phyloP scores from a whole-genome alignment of 306 rosid genomes.

The Cucurbita moschata region DNA sequence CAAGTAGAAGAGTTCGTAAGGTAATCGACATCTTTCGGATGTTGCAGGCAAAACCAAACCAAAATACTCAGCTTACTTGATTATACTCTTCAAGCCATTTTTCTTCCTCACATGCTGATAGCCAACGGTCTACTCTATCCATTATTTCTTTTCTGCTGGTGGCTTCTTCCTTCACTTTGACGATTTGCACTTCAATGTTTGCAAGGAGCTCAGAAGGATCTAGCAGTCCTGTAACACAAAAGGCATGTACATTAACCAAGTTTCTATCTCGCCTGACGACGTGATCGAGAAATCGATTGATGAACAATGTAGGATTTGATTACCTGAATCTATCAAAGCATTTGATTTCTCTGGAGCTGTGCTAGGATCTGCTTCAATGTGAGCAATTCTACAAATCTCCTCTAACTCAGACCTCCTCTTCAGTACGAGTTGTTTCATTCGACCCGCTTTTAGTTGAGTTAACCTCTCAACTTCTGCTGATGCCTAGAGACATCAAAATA shows the following conservation, averaged over 20 bases:
- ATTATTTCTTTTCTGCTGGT: constrained; percentile 70
- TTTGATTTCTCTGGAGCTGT: constrained; percentile 76
- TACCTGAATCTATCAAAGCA: constrained; percentile 92
- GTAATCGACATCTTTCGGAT: neutral
- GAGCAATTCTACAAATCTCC: constrained; percentile 69
- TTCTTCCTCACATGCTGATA: constrained; percentile 92
- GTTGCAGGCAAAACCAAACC: neutral
- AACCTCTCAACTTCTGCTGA: constrained; percentile 83
- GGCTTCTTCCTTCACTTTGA: constrained; percentile 73
- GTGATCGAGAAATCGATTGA: neutral
- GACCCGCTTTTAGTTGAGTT: constrained; percentile 69
- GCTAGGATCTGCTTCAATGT: constrained; percentile 76
- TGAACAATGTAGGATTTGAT: neutral
- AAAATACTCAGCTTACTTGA: constrained; percentile 43
- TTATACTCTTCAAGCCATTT: constrained; percentile 90
- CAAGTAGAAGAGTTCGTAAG: neutral
- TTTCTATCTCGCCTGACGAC: neutral
- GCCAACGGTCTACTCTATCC: constrained; percentile 85
- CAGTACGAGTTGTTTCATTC: constrained; percentile 93
- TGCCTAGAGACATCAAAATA: constrained; percentile 34
- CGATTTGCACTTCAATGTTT: constrained; percentile 71
- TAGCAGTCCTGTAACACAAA: constrained; percentile 47
- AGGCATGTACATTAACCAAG: neutral
- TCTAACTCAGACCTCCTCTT: constrained; percentile 78
- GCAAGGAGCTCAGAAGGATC: constrained; percentile 83